Percentiles rank a stretch among this genome's conserved stretches.
Conservation (phyloP, 805 yeast genomes). For the Gaillardinia entomophila region DNA sequence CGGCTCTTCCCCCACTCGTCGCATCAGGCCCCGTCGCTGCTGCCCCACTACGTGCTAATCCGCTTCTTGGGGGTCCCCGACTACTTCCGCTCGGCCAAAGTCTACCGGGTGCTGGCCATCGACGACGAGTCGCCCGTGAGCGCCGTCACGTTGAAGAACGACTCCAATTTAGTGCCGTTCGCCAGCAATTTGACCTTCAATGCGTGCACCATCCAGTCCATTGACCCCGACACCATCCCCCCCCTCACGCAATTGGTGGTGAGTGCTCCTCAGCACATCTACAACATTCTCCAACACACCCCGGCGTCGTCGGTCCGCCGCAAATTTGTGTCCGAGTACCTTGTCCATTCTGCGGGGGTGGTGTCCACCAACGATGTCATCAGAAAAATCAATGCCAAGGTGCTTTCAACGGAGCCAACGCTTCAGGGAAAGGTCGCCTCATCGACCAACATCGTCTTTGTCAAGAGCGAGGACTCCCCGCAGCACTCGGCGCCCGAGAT, state of each 20-base stretch:
- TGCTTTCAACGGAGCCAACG: constrained; percentile 66
- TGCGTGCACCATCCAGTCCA: constrained; percentile 29
- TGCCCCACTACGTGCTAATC: constrained; percentile 17
- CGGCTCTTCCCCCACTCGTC: constrained; percentile 23
- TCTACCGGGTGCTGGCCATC: constrained; percentile 31
- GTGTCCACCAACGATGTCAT: constrained; percentile 39
- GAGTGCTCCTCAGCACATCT: constrained; percentile 41
- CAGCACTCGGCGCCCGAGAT: background rate
- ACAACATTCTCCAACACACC: constrained; percentile 25
- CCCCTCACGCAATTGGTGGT: constrained; percentile 40
- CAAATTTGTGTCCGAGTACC: constrained; percentile 22
- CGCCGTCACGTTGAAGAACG: constrained; percentile 35
- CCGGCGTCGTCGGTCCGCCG: constrained; percentile 27
- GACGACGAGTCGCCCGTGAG: constrained; percentile 18
- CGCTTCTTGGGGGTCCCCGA: constrained; percentile 37
- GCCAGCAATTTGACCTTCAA: constrained; percentile 39
- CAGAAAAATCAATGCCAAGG: constrained; percentile 41
- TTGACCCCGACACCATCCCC: constrained; percentile 27
- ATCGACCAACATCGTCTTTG: constrained; percentile 50
- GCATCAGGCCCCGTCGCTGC: background rate
- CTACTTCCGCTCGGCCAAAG: constrained; percentile 24
- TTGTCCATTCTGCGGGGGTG: constrained; percentile 16
- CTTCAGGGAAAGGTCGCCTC: constrained; percentile 54
- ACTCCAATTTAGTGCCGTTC: constrained; percentile 24
- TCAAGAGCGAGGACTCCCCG: constrained; percentile 24